phyloP scores from a whole-genome alignment of 768 basidiomycete genomes.

The Suillus subaureus region DNA sequence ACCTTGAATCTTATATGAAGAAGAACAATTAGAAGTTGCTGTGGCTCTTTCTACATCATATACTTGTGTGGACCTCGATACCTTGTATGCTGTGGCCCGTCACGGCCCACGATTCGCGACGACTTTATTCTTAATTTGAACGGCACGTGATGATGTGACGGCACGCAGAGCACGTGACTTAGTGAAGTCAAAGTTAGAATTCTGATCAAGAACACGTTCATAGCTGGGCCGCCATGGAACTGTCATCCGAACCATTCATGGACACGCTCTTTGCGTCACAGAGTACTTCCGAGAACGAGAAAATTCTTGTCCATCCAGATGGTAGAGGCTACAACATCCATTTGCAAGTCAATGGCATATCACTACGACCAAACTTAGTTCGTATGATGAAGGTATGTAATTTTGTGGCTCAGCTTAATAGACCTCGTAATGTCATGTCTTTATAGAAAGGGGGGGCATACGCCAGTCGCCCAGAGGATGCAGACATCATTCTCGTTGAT shows the following conservation, averaged over 20 bases:
- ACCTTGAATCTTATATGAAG: neutral
- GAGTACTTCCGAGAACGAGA: conserved; percentile 14
- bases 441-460: conserved; percentile 56
- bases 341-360: conserved; percentile 57
- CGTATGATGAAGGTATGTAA: conserved; percentile 48
- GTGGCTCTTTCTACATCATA: conserved; percentile 6
- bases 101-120: neutral
- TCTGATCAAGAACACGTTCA: neutral
- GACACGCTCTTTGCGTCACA: conserved; percentile 11
- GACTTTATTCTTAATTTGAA: conserved; percentile 9
- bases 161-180: neutral
- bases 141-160: neutral
- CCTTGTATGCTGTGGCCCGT: conserved; percentile 4
- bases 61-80: conserved; percentile 1
- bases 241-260: neutral
- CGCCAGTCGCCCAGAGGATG: conserved; percentile 52
- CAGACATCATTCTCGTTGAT: conserved; percentile 64
- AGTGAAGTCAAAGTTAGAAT: neutral
- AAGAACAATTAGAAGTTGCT: conserved; percentile 1
- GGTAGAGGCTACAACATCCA: conserved; percentile 52
- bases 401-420: conserved; percentile 5
- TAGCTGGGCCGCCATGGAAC: conserved; percentile 1
- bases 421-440: conserved; percentile 8
- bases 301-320: conserved; percentile 41
- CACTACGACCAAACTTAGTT: conserved; percentile 51